Conservation (phyloP, 352 stramenopile species). For the Globisporangium polare region DNA sequence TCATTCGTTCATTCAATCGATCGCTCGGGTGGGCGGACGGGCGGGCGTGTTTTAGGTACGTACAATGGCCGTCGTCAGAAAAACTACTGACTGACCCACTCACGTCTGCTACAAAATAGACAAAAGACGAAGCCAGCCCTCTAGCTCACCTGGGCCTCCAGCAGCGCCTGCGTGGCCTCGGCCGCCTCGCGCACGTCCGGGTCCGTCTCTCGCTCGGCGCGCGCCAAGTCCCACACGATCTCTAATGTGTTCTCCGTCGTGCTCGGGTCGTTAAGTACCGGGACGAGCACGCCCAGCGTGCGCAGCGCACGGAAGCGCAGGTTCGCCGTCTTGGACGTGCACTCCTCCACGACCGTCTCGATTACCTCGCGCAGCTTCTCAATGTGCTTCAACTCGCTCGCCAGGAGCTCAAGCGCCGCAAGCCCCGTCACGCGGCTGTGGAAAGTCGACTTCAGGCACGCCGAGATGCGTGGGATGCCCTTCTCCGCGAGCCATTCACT, state of each 20-base stretch:
- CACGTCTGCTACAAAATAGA: constrained; percentile 16
- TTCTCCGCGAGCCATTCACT: constrained; percentile 74
- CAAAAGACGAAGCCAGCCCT: constrained; percentile 5
- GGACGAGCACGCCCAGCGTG: constrained; percentile 60
- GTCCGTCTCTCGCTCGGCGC: constrained; percentile 58
- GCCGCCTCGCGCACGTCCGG: constrained; percentile 75
- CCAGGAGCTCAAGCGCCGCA: constrained; percentile 61
- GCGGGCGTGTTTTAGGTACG: constrained; percentile 6
- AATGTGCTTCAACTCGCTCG: constrained; percentile 51
- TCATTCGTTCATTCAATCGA: background rate
- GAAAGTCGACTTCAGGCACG: constrained; percentile 73
- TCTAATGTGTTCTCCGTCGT: constrained; percentile 71
- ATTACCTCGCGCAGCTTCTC: constrained; percentile 70
- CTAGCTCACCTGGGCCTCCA: constrained; percentile 52
- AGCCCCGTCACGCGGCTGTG: constrained; percentile 68
- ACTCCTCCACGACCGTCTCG: constrained; percentile 65
- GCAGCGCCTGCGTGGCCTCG: constrained; percentile 39
- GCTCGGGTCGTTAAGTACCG: constrained; percentile 57
- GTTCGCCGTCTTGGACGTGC: constrained; percentile 76
- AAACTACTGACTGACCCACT: background rate
- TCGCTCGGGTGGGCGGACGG: no score
- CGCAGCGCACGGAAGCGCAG: constrained; percentile 77
- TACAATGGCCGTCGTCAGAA: constrained; percentile 2
- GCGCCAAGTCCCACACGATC: constrained; percentile 64
- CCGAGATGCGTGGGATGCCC: constrained; percentile 50